Evolutionary conservation across 2,329 filamentous ascomycete genomes (phyloP), one percentile per base, ranked within the genome.

Genomic region (Didymella segeticola): DNA sequence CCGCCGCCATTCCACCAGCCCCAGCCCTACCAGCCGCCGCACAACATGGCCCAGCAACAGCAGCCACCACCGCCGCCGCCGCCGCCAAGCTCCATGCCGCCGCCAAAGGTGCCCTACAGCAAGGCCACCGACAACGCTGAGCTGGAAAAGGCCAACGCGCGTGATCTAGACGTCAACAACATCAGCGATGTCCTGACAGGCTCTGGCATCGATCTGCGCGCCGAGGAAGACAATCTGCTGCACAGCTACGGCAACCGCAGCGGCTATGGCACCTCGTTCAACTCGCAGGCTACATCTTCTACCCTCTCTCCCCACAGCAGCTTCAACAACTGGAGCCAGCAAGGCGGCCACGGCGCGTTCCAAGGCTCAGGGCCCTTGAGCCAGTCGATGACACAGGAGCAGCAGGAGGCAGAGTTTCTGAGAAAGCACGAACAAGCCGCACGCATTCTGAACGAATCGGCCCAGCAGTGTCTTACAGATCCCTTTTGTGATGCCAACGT

Each of bases 151-250:
- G 80, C 80, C 15, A 88, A 89, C 55, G 64, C 69, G 52, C 80
- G 81, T 60, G 83, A 86, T 36, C 81, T 83, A 22, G 77, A 79
- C 41, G 75, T 80, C 11, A 91, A 93, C 64, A 91, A 96, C 66
- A 83, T 93, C 38, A 90, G 89, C 61, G 93, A 97, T 76, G 89
- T 92, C 43, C 77, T 96, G 48, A 88, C 88, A 15, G 90, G 89
- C 15, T 93, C 91, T 14, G 92, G 91, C 43, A 91, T 97, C 59
- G 90, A 96, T 77, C 77, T 96, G 39, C 87, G 89, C 53, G 91
- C 91, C 60, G 93, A 96, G 73, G 91, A 96, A 68, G 90, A 92
- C 64, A 90, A 86, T 61, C 81, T 95, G 73, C 87, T 90, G 37
- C 86, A 86, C 54, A 80, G 86, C 51, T 88, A 86, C 68, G 83